Conservation (phyloP, 345 rosid genomes). For the Corchorus olitorius region DNA sequence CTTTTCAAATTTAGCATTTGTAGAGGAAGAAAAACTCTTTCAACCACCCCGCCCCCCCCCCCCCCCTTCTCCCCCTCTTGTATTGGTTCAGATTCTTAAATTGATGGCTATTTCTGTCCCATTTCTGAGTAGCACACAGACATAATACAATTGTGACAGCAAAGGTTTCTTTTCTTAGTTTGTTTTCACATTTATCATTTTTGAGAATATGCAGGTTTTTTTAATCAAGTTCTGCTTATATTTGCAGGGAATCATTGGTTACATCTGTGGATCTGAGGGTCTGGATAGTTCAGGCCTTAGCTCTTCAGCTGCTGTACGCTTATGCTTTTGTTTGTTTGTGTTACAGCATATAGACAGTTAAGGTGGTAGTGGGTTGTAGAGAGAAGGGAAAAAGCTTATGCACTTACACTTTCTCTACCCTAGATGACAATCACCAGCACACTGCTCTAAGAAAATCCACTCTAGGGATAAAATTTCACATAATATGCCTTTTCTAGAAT, state of each 20-base stretch:
- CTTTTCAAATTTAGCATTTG: too few species aligned
- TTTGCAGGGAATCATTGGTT: constrained; percentile 86
- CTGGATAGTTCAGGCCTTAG: constrained; percentile 98
- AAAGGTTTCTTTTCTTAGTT: neutral
- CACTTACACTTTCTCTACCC: neutral
- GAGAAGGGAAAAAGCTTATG: constrained; percentile 1
- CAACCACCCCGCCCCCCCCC: too few species aligned
- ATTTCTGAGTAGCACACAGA: neutral
- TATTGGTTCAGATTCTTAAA: neutral
- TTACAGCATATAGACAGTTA: constrained; percentile 11
- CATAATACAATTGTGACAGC: neutral
- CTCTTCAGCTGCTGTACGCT: constrained; percentile 96
- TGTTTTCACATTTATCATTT: neutral
- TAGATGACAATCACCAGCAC: neutral
- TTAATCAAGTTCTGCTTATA: neutral
- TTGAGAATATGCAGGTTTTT: neutral
- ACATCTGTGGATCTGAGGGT: constrained; percentile 79
- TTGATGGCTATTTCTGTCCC: neutral
- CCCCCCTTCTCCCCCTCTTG: too few species aligned
- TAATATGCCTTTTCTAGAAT: constrained; percentile 1
- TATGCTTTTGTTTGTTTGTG: neutral
- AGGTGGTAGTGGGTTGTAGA: neutral
- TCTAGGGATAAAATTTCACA: neutral
- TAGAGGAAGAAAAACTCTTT: too few species aligned
- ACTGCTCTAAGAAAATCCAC: neutral